Conservation (phyloP, 73 alveolate species). For the Blepharisma stoltei region DNA sequence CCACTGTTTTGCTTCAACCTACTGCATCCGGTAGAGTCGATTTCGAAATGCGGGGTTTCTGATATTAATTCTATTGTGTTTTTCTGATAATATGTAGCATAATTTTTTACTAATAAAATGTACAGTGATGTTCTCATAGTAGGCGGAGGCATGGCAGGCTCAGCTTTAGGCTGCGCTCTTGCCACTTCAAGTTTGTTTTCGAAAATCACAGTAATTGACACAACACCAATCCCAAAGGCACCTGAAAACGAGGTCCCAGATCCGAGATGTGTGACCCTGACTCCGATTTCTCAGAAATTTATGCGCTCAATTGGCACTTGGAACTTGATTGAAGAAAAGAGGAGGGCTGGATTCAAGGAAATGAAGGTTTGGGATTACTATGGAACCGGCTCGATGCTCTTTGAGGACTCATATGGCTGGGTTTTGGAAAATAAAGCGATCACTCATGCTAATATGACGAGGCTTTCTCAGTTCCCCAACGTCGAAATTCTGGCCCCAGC, state of each 20-base stretch:
- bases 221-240: slow-evolving; percentile 31
- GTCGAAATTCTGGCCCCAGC: slow-evolving; percentile 30
- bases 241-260: slow-evolving; percentile 40
- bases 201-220: slow-evolving; percentile 43
- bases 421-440: slow-evolving; percentile 2
- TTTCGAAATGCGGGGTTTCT: too few species aligned
- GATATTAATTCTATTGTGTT: too few species aligned
- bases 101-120: neutral
- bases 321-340: slow-evolving; percentile 29
- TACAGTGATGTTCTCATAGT: slow-evolving; percentile 40
- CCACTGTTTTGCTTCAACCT: too few species aligned
- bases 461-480: neutral
- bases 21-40: too few species aligned
- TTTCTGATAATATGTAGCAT: too few species aligned
- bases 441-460: neutral
- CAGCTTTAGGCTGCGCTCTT: slow-evolving; percentile 50
- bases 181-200: slow-evolving; percentile 31
- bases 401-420: slow-evolving; percentile 26
- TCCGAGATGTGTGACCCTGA: slow-evolving; percentile 47
- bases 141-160: slow-evolving; percentile 54
- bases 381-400: slow-evolving; percentile 43
- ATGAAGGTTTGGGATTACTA: slow-evolving; percentile 50
- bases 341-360: slow-evolving; percentile 36
- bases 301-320: slow-evolving; percentile 45
- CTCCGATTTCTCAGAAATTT: slow-evolving; percentile 42